Evolutionary conservation across 2,329 filamentous ascomycete species (phyloP).

Genomic region (Aureobasidium subglaciale): DNA sequence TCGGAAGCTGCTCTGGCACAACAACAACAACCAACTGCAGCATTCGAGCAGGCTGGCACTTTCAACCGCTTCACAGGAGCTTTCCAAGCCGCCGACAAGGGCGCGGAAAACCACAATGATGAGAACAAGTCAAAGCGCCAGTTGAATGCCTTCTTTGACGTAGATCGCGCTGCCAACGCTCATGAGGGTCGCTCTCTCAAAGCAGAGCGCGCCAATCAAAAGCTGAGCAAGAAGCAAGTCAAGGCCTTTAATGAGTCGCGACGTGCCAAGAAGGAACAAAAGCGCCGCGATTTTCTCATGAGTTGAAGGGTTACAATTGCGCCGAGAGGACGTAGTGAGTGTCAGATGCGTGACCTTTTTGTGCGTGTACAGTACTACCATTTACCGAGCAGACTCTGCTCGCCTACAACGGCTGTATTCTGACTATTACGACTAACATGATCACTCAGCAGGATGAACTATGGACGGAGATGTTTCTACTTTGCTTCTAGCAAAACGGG

Average conservation of each 20-base stretch:
- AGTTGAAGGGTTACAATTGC: conserved; percentile 52
- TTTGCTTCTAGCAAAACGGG: conserved; percentile 13
- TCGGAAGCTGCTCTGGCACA: conserved; percentile 22
- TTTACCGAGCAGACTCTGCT: conserved; percentile 12
- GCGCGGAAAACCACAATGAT: conserved; percentile 71
- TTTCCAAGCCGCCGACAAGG: conserved; percentile 63
- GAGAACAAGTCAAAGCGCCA: conserved; percentile 82
- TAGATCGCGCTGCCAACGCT: conserved; percentile 83
- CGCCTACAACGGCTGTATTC: conserved; percentile 2
- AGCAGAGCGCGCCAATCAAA: conserved; percentile 81
- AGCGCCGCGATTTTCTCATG: conserved; percentile 80
- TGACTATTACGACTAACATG: conserved; percentile 16
- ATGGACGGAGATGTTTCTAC: background rate
- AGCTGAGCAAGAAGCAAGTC: conserved; percentile 75
- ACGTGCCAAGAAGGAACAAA: conserved; percentile 85
- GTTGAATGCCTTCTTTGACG: conserved; percentile 92
- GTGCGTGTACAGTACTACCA: conserved; percentile 11
- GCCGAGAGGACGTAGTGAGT: conserved; percentile 14
- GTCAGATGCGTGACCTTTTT: conserved; percentile 12
- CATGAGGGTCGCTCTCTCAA: conserved; percentile 88
- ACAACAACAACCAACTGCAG: conserved; percentile 27
- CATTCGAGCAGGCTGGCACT: conserved; percentile 62
- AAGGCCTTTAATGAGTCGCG: conserved; percentile 90
- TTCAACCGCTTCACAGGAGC: conserved; percentile 89
- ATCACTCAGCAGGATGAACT: conserved; percentile 3